phyloP scores from a whole-genome alignment of 2,329 filamentous ascomycete genomes.

The Hawksworthiomyces lignivorus region DNA sequence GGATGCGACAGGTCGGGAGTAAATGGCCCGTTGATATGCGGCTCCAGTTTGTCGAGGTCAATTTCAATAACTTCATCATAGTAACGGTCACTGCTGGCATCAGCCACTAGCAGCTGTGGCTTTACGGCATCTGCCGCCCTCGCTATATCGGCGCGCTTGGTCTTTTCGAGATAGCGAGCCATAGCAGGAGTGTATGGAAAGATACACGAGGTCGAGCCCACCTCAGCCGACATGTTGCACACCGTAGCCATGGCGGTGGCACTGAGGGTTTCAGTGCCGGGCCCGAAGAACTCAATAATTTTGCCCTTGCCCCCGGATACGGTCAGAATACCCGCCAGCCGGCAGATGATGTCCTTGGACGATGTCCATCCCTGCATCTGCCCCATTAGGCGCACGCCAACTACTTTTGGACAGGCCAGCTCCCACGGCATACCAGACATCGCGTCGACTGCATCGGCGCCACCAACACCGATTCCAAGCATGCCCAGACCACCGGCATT shows the following conservation, averaged over 20 bases:
- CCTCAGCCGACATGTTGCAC: conserved; percentile 63
- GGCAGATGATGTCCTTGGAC: conserved; percentile 94
- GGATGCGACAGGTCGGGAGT: conserved; percentile 95
- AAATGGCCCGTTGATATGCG: conserved; percentile 97
- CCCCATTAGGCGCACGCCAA: conserved; percentile 92
- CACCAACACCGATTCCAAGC: conserved; percentile 90
- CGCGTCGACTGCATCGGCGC: conserved; percentile 95
- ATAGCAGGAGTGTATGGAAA: conserved; percentile 98
- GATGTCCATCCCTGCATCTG: conserved; percentile 82
- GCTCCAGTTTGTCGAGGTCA: conserved; percentile 89
- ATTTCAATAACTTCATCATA: conserved; percentile 96
- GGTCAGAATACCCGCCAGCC: conserved; percentile 91
- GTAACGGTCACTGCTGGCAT: conserved; percentile 29
- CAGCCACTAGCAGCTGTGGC: no score
- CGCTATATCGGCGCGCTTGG: conserved; percentile 81
- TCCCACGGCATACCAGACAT: conserved; percentile 98
- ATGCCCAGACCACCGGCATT: conserved; percentile 95
- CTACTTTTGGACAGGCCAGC: conserved; percentile 91
- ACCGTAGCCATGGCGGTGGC: conserved; percentile 85
- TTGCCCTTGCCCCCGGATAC: conserved; percentile 96
- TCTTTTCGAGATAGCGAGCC: conserved; percentile 89
- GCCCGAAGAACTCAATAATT: conserved; percentile 70
- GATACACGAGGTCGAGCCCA: conserved; percentile 79
- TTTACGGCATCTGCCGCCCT: conserved; percentile 52
- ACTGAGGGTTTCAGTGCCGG: conserved; percentile 65